phyloP scores from a whole-genome alignment of 75 land plant species.

The Azolla pinnata region DNA sequence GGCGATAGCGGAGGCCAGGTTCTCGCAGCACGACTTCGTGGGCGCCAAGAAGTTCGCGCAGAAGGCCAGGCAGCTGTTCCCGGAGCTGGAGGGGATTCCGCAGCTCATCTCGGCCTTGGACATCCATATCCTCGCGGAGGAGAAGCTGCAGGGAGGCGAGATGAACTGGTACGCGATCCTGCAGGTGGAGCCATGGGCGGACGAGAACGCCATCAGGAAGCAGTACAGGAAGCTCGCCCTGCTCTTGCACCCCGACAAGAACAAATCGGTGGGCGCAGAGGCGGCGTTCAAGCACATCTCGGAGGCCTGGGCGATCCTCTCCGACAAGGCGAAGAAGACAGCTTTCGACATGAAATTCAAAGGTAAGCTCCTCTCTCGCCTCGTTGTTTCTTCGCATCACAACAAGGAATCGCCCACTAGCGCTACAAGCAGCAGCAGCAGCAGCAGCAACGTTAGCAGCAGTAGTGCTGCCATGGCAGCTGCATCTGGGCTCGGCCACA shows the following conservation, averaged over 20 bases:
- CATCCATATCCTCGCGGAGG: conserved; percentile 59
- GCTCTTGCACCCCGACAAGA: conserved; percentile 80
- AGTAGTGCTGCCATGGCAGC: background rate
- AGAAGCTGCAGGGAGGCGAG: conserved; percentile 16
- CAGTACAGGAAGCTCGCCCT: conserved; percentile 83
- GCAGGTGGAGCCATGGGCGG: conserved; percentile 45
- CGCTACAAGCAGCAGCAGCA: background rate
- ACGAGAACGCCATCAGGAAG: conserved; percentile 53
- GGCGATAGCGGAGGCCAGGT: conserved; percentile 65
- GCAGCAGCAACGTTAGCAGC: background rate
- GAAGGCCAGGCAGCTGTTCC: conserved; percentile 61
- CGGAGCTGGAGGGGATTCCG: conserved; percentile 57
- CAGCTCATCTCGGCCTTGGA: conserved; percentile 70
- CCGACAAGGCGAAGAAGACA: conserved; percentile 37
- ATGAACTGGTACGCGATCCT: conserved; percentile 45
- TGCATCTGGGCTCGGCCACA: background rate
- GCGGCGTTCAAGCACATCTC: conserved; percentile 79
- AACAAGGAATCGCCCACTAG: background rate
- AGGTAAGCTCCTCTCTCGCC: conserved; percentile 21
- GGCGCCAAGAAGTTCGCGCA: conserved; percentile 63
- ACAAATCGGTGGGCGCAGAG: conserved; percentile 73
- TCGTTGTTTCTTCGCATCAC: conserved; percentile 34
- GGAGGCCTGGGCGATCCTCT: conserved; percentile 69
- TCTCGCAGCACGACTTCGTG: conserved; percentile 35
- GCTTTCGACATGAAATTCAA: conserved; percentile 18